These are phyloP conservation scores for Yamadazyma scolyti DNA, from an alignment of 805 yeast species.

Conservation along the genomic window DNA sequence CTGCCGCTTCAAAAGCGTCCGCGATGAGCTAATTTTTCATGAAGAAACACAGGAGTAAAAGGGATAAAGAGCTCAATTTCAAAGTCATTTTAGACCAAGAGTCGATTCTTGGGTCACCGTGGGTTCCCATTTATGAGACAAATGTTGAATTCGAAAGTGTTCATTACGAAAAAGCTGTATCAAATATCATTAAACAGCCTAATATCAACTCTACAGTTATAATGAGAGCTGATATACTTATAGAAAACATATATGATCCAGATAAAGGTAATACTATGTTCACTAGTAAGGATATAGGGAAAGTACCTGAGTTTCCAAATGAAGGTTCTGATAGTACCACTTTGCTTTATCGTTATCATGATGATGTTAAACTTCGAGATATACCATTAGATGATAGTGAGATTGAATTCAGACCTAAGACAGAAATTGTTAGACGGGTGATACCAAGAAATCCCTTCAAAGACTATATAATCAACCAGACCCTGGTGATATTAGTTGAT, in stretches of 20 bases:
- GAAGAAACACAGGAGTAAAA: conserved; percentile 6
- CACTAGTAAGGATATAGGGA: conserved; percentile 20
- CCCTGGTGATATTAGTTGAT: conserved; percentile 52
- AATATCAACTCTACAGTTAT: conserved; percentile 90
- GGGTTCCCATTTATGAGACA: conserved; percentile 58
- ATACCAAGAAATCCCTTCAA: conserved; percentile 90
- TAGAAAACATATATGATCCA: conserved; percentile 43
- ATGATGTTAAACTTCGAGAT: conserved; percentile 27
- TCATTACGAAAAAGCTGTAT: conserved; percentile 75
- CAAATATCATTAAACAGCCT: conserved; percentile 75
- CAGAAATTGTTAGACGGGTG: conserved; percentile 71
- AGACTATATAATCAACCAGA: conserved; percentile 80
- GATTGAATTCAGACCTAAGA: conserved; percentile 27
- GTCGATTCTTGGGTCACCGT: conserved; percentile 53
- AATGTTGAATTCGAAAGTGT: conserved; percentile 45
- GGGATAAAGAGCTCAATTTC: conserved; percentile 6
- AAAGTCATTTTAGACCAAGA: conserved; percentile 12
- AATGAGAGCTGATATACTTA: conserved; percentile 78
- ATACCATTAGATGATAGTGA: conserved; percentile 21
- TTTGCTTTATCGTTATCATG: conserved; percentile 29
- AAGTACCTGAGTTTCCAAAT: conserved; percentile 32
- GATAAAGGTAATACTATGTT: conserved; percentile 27
- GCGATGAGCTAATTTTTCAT: conserved; percentile 7
- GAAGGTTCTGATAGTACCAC: conserved; percentile 17
- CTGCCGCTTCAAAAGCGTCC: too few species aligned